These are phyloP conservation scores for Taiwanofungus camphoratus DNA, from an alignment of 1,284 basidiomycete genomes.

Conservation along the genomic window DNA sequence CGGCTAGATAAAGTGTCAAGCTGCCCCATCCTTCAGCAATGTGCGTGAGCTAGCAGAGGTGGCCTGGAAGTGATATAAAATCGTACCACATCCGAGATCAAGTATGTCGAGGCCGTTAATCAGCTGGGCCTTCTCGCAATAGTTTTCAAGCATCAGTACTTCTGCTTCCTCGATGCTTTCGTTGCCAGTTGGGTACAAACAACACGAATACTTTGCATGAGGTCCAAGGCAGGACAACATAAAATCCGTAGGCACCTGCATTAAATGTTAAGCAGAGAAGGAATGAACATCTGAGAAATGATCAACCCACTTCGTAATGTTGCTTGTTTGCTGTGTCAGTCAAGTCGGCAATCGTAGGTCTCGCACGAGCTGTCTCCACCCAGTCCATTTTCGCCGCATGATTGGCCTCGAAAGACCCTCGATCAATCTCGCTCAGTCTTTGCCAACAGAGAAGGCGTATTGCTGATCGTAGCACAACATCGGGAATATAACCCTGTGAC, in stretches of 20 bases:
- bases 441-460: conserved; percentile 58
- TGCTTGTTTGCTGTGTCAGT: conserved; percentile 75
- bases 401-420: conserved; percentile 56
- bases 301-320: conserved; percentile 60
- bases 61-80: not conserved
- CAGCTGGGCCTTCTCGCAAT: conserved; percentile 65
- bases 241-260: conserved; percentile 60
- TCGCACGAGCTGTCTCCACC: conserved; percentile 48
- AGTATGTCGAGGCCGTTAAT: conserved; percentile 62
- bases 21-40: conserved; percentile 61
- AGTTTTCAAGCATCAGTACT: conserved; percentile 62
- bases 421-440: conserved; percentile 57
- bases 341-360: conserved; percentile 57
- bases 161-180: conserved; percentile 70
- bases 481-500: conserved; percentile 59
- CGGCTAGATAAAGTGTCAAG: conserved; percentile 62
- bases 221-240: conserved; percentile 62
- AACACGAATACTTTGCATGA: conserved; percentile 67
- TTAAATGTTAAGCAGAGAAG: not conserved
- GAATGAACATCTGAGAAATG: not conserved
- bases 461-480: conserved; percentile 52
- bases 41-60: not conserved
- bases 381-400: conserved; percentile 64
- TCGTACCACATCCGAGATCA: conserved; percentile 67
- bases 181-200: conserved; percentile 61